Conservation (phyloP, 225 moss, liverwort and hornwort genomes). For the Pleurozium schreberi region DNA sequence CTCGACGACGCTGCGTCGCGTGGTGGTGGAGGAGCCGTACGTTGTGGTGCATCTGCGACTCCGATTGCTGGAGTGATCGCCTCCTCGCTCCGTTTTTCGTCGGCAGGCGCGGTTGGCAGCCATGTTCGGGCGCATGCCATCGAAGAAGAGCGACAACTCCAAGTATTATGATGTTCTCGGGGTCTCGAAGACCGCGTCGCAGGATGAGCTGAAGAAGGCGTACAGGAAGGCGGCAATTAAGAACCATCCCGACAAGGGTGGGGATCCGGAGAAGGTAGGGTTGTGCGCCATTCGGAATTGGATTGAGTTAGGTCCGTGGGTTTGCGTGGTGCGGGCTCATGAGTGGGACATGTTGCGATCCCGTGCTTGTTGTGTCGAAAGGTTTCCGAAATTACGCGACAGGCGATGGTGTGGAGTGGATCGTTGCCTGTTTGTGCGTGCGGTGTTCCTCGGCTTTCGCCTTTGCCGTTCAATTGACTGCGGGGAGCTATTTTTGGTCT, state of each 20-base stretch:
- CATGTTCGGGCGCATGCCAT: constrained; percentile 10
- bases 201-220: constrained; percentile 14
- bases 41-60: not conserved
- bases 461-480: not conserved
- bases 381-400: not conserved
- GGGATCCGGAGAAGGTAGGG: constrained; percentile 91
- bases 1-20: not conserved
- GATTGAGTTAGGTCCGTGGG: not conserved
- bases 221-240: constrained; percentile 74
- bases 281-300: not conserved
- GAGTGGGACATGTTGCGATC: not conserved
- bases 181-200: not conserved
- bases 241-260: constrained; percentile 95
- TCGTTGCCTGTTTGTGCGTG: not conserved
- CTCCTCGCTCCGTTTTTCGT: not conserved
- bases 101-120: not conserved
- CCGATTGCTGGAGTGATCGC: not conserved
- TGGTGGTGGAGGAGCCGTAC: not conserved
- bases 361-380: not conserved
- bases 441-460: not conserved
- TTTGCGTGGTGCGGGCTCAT: not conserved
- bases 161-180: constrained; percentile 4
- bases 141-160: constrained; percentile 7
- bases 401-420: not conserved
- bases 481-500: not conserved